A percentile compares a stretch with the other conserved stretches of the same genome.
These are phyloP conservation scores for Niebla homalea DNA, from an alignment of 495 filamentous ascomycete genomes.

Conservation along the genomic window DNA sequence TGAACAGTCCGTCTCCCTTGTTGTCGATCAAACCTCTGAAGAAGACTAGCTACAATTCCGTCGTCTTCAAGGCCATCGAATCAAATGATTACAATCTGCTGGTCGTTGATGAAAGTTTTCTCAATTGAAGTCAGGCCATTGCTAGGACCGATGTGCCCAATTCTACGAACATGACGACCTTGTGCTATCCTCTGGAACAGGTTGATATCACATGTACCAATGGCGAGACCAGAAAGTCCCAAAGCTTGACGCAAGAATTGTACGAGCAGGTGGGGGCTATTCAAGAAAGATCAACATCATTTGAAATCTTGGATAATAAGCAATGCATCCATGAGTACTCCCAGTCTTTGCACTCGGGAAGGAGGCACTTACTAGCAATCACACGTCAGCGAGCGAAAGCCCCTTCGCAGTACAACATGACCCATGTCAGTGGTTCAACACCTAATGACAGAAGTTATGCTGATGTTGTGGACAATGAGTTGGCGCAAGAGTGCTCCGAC, in stretches of 20 bases:
- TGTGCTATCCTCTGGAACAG: neutral
- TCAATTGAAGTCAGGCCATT: neutral
- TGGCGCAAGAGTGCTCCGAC: neutral
- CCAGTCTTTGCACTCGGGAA: neutral
- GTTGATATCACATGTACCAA: neutral
- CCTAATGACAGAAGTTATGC: neutral
- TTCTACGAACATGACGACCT: neutral
- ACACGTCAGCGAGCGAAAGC: neutral
- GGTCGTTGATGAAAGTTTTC: conserved; percentile 21
- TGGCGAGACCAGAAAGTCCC: neutral
- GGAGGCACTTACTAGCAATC: conserved; percentile 3
- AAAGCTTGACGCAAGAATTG: neutral
- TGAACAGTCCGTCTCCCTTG: neutral
- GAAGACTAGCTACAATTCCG: conserved; percentile 25
- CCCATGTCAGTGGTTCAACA: too few relatives aligned
- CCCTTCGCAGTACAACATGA: too few relatives aligned
- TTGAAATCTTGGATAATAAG: neutral
- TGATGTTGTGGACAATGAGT: neutral
- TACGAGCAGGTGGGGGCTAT: conserved; percentile 12
- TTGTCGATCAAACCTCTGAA: neutral
- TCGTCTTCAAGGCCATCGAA: conserved; percentile 26
- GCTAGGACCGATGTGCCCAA: neutral
- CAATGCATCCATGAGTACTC: conserved; percentile 5
- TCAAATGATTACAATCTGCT: conserved; percentile 25
- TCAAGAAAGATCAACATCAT: conserved; percentile 12